Percentiles rank a stretch among this genome's conserved stretches.
Conservation (phyloP, 345 rosid genomes). For the Aegle marmelos region DNA sequence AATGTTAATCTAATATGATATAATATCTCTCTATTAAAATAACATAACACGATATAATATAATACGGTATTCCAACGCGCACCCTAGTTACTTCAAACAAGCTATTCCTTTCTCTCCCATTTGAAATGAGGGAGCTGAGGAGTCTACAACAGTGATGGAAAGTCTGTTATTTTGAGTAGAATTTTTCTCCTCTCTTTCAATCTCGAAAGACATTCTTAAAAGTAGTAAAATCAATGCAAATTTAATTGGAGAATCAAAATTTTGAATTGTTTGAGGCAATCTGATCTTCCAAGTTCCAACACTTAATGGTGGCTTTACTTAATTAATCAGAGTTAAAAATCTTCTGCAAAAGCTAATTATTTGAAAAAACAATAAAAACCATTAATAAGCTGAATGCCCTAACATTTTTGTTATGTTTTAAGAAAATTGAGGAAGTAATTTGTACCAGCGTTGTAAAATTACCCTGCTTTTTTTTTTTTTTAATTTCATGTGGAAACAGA, state of each 20-base stretch:
- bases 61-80: no score
- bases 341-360: background rate
- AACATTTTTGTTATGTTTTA: background rate
- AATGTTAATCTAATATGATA: no score
- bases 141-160: background rate
- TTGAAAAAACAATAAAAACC: no score
- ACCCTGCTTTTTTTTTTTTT: background rate
- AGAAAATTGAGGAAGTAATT: background rate
- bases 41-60: no score
- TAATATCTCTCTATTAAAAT: no score
- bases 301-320: background rate
- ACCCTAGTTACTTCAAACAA: background rate
- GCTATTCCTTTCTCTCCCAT: background rate
- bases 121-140: background rate
- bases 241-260: background rate
- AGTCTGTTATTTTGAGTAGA: background rate
- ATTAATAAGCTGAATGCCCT: no score
- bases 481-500: background rate
- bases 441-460: background rate
- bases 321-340: background rate
- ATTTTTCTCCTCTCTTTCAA: background rate
- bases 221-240: background rate
- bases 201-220: background rate
- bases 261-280: background rate
- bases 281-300: background rate